phyloP scores from a whole-genome alignment of 2,329 filamentous ascomycete species.

The Xylariales sp. region DNA sequence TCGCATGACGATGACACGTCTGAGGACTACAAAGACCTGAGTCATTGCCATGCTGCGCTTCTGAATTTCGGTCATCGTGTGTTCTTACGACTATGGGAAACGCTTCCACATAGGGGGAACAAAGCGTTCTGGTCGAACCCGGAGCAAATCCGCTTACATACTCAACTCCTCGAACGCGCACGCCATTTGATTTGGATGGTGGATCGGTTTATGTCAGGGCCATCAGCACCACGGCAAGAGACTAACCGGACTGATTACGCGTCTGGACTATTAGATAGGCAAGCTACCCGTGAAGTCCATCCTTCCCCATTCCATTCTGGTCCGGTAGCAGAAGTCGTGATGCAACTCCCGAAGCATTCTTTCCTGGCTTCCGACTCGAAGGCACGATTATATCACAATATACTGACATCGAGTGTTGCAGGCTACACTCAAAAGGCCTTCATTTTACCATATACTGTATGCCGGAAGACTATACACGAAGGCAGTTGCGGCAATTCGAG shows the following conservation, averaged over 20 bases:
- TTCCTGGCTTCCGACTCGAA: no score
- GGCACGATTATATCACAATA: no score
- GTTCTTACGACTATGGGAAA: slow-evolving; percentile 6
- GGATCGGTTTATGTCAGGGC: neutral
- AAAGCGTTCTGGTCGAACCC: slow-evolving; percentile 5
- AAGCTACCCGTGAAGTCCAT: neutral
- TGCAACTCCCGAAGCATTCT: no score
- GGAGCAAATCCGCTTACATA: slow-evolving; percentile 1
- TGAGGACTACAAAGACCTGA: slow-evolving; percentile 1
- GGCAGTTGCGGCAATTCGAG: no score
- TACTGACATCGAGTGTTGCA: no score
- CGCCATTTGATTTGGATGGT: slow-evolving; percentile 4
- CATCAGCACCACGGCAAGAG: neutral
- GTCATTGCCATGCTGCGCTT: neutral
- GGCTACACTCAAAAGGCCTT: no score
- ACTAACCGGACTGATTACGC: neutral
- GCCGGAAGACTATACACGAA: no score
- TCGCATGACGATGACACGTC: slow-evolving; percentile 4
- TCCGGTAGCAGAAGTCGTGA: no score
- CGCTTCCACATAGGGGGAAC: slow-evolving; percentile 6
- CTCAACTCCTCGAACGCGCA: neutral
- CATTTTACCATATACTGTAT: no score
- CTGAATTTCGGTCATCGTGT: neutral
- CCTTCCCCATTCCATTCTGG: slow-evolving; percentile 7
- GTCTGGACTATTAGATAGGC: slow-evolving; percentile 4